Conservation (phyloP, 108 stramenopile species). For the Skeletonema grethae region DNA sequence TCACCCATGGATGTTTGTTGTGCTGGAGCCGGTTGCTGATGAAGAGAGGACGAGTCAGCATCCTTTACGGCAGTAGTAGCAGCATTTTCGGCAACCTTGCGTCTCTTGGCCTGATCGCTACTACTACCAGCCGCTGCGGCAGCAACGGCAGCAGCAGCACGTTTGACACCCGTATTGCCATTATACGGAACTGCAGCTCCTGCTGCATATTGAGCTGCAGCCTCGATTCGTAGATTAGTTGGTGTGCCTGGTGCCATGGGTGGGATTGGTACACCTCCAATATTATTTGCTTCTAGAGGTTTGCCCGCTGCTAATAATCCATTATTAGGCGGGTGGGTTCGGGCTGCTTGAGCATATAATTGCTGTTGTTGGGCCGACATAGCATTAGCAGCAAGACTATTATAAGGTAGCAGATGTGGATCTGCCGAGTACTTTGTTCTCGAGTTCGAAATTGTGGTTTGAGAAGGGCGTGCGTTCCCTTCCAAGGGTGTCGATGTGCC, state of each 20-base stretch:
- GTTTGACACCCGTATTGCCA: not conserved
- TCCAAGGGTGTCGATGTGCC: not conserved
- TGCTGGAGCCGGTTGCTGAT: not conserved
- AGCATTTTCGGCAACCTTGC: not conserved
- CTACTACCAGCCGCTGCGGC: not conserved
- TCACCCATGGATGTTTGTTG: not conserved
- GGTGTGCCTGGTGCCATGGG: not conserved
- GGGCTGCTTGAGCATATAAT: slow-evolving; percentile 3
- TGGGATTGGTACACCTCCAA: not conserved
- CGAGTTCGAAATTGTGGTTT: too few relatives aligned
- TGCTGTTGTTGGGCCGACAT: not conserved
- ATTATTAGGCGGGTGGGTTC: not conserved
- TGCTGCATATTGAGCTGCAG: slow-evolving; percentile 1
- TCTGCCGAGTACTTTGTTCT: not conserved
- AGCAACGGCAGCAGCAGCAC: not conserved
- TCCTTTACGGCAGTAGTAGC: not conserved
- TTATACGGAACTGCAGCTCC: slow-evolving; percentile 1
- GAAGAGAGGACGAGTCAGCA: not conserved
- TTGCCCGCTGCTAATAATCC: not conserved
- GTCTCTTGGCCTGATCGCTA: not conserved
- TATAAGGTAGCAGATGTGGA: not conserved
- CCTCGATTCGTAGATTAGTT: slow-evolving; percentile 2
- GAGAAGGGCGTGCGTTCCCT: not conserved
- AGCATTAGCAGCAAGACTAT: not conserved
- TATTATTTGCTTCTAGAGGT: not conserved